Conservation (phyloP, 179 eudicot species). For the Silene vulgaris region DNA sequence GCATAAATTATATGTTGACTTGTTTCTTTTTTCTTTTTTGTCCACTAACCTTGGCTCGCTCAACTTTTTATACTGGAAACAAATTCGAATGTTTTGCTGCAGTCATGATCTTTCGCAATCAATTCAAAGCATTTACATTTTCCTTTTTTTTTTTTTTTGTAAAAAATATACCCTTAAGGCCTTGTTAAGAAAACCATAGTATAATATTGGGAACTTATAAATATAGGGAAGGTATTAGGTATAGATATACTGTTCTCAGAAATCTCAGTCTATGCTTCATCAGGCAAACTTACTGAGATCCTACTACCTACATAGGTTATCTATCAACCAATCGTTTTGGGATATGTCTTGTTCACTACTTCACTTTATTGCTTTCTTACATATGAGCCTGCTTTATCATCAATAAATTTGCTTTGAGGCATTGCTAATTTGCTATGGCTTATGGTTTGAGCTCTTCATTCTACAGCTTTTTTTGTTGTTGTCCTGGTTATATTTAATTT, state of each 20-base stretch:
- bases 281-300: not conserved
- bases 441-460: not conserved
- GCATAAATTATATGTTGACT: not conserved
- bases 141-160: too few species aligned
- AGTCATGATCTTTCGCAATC: not conserved
- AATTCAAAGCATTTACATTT: not conserved
- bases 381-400: not conserved
- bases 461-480: not conserved
- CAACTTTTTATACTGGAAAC: not conserved
- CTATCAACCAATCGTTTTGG: not conserved
- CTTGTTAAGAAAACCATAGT: too few species aligned
- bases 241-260: too few species aligned
- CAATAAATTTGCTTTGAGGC: not conserved
- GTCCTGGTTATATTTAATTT: not conserved
- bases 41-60: not conserved
- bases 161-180: too few species aligned
- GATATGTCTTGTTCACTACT: not conserved
- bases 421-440: not conserved
- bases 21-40: not conserved
- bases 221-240: too few species aligned
- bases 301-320: not conserved
- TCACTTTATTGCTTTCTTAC: not conserved
- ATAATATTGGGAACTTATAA: too few species aligned
- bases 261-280: not conserved
- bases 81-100: not conserved